phyloP scores from a whole-genome alignment of 2,329 filamentous ascomycete species.

The Venturia asperata region DNA sequence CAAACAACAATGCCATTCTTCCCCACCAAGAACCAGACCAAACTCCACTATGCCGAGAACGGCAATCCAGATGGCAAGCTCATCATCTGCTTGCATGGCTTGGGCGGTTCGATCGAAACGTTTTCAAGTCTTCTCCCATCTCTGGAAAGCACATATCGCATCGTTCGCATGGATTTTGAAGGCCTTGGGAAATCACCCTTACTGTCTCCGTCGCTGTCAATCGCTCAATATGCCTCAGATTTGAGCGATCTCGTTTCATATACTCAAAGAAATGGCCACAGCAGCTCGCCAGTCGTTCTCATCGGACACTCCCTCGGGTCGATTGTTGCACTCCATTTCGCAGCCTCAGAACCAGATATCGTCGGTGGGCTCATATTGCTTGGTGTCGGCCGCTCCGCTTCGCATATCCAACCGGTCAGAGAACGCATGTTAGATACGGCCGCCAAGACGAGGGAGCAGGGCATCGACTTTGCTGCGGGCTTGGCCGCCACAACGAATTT shows the following conservation, averaged over 20 bases:
- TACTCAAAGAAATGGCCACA: neutral
- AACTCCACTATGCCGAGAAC: neutral
- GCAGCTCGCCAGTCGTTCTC: conserved; percentile 11
- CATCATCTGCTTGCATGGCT: conserved; percentile 12
- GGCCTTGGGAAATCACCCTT: conserved; percentile 9
- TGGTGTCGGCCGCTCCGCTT: conserved; percentile 12
- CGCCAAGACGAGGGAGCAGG: conserved; percentile 9
- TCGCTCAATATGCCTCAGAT: conserved; percentile 10
- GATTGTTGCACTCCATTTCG: conserved; percentile 10
- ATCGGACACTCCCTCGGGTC: conserved; percentile 14
- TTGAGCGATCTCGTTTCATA: conserved; percentile 12
- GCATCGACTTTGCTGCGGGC: conserved; percentile 10
- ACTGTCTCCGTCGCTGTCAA: conserved; percentile 1
- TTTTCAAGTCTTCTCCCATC: conserved; percentile 1
- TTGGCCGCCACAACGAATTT: conserved; percentile 1
- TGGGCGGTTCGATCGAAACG: conserved; percentile 13
- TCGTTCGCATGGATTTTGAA: conserved; percentile 10
- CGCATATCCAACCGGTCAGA: conserved; percentile 3
- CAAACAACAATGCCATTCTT: conserved; percentile 2
- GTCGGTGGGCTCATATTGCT: conserved; percentile 10
- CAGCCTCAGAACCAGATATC: neutral
- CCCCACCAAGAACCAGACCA: conserved; percentile 12
- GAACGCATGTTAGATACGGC: conserved; percentile 14
- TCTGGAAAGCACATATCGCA: neutral
- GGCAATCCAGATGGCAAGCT: neutral